Evolutionary conservation across 176 grass and related monocot genomes (phyloP).

Genomic region (Juncus inflexus): DNA sequence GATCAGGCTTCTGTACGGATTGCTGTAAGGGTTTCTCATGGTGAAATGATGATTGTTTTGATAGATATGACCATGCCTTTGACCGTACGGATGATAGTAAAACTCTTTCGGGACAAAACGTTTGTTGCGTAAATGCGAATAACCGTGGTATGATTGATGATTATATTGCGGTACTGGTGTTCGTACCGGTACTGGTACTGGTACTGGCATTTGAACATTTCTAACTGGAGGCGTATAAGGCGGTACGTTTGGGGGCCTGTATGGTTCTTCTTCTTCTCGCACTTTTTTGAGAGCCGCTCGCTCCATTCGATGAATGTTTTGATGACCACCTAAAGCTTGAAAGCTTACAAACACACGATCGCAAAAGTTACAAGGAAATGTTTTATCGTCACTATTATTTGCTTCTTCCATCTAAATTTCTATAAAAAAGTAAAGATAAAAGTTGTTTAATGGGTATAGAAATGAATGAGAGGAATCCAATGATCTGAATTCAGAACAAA

Average conservation of each 20-base stretch:
- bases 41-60: conserved; percentile 1
- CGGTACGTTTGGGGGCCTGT: not conserved
- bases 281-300: conserved; percentile 8
- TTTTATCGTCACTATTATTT: not conserved
- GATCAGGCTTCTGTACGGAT: not conserved
- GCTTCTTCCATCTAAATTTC: conserved; percentile 19
- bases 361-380: conserved; percentile 10
- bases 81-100: conserved; percentile 7
- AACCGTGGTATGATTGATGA: not conserved
- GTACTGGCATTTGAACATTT: not conserved
- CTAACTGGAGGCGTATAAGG: not conserved
- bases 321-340: conserved; percentile 24
- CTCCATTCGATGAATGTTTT: conserved; percentile 12
- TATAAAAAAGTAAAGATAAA: not conserved
- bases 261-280: not conserved
- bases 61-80: not conserved
- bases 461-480: not conserved
- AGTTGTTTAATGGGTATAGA: not conserved
- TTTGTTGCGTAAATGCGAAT: not conserved
- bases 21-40: not conserved
- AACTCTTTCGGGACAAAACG: conserved; percentile 11
- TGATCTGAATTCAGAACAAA: not conserved
- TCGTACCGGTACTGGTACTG: no score
- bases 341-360: conserved; percentile 20
- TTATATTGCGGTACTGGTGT: no score